Base-by-base conservation (phyloP, 192 early-diverging fungal species). In the Rhizophagus sp. region DNA sequence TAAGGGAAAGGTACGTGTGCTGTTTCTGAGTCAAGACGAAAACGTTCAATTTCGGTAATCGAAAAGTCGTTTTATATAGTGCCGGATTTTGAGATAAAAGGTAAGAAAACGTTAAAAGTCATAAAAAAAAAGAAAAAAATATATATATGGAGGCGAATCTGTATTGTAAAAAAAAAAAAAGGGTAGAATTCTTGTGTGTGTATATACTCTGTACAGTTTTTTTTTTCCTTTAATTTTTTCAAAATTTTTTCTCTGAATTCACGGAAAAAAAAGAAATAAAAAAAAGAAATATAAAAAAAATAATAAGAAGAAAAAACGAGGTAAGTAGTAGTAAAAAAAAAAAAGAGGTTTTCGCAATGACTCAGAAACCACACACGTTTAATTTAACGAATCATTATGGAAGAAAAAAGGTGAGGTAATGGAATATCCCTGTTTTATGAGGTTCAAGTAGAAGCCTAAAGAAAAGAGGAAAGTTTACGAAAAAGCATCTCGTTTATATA, bases 1-100 rank as follows among this genome's bases (percentile, higher is more conserved):
- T 30, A 33, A 30, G 30, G 30, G 12, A 11, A 65, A 27, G 64
- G 64, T 15, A 66, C 30, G 64, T 66, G 64, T 66, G 64, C 64
- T 66, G 64, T 66, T 66, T 66, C 64, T 66, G 64, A 66, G 64
- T 66, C 64, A 66, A 66, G 27, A 25, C 64, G 64, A 66, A 66
- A 66, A 66, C 64, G 1, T 44, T 10, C 15, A 33, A 33, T 1
- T 34, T 25, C 64, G 50, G 50, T 36, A 57, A 57, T 57, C 50
- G 50, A 57, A 57, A 57, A 13, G 8, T 49, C 47, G 50, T 52
- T 52, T 44, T 1, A 15, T 17, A 52, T 52, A 57, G 50, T 57
- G 50, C 50, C 50, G 50, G 15, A 19, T 57, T 57, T 30, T 30
- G 27, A 30, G 27, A 30, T 30, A 4, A 57, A 57, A 19, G 15